Conservation (phyloP, 2,329 filamentous ascomycete species). For the Calonectria pauciramosa region DNA sequence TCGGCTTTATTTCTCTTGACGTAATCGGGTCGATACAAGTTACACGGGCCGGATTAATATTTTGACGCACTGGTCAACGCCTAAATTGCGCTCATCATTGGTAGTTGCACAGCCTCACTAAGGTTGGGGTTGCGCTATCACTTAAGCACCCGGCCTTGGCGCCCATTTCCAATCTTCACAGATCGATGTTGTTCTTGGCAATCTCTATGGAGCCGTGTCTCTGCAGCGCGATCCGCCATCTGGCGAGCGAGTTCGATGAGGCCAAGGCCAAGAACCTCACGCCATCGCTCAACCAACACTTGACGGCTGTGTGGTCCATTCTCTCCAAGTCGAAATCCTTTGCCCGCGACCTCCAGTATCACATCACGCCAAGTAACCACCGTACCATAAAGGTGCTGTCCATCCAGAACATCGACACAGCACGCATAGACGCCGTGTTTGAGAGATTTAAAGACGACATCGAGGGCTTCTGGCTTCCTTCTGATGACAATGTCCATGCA, state of each 20-base stretch:
- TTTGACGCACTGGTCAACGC: slow-evolving; percentile 2
- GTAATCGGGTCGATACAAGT: not conserved
- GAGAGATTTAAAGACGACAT: slow-evolving; percentile 28
- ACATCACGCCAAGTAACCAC: slow-evolving; percentile 47
- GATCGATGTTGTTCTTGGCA: slow-evolving; percentile 6
- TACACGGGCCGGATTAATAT: slow-evolving; percentile 3
- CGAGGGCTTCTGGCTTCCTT: slow-evolving; percentile 41
- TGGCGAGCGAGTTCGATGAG: slow-evolving; percentile 42
- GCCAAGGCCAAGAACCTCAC: slow-evolving; percentile 37
- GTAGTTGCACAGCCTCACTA: slow-evolving; percentile 3
- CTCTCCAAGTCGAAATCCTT: slow-evolving; percentile 47
- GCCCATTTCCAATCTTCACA: slow-evolving; percentile 1
- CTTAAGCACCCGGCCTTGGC: slow-evolving; percentile 6
- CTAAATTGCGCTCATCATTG: not conserved
- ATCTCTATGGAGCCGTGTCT: slow-evolving; percentile 35
- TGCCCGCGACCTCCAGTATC: slow-evolving; percentile 48
- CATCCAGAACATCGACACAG: slow-evolving; percentile 36
- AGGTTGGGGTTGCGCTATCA: slow-evolving; percentile 4
- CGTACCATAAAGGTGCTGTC: slow-evolving; percentile 48
- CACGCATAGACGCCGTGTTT: slow-evolving; percentile 32
- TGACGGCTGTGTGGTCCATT: slow-evolving; percentile 42
- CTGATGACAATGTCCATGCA: slow-evolving; percentile 30
- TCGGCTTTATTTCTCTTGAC: not conserved
- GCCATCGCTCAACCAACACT: slow-evolving; percentile 44
- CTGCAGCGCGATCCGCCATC: slow-evolving; percentile 39